Conservation (phyloP, 805 yeast genomes). For the Diddensiella caesifluorescens region DNA sequence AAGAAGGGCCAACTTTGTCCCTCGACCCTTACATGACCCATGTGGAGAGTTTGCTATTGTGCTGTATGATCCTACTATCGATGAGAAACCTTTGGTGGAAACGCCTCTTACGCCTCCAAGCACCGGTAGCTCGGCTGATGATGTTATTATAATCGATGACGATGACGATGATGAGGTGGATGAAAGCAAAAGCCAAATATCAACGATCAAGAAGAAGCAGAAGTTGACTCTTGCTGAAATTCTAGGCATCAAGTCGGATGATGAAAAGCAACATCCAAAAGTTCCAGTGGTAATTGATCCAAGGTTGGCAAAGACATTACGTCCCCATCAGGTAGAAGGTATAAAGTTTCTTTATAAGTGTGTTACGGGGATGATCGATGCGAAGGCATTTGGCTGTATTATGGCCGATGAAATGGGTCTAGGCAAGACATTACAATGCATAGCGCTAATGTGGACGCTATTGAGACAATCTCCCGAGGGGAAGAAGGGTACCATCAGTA, state of each 20-base stretch:
- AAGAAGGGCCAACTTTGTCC: constrained; percentile 61
- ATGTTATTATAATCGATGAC: constrained; percentile 15
- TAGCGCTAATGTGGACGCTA: constrained; percentile 88
- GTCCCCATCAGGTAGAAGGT: constrained; percentile 97
- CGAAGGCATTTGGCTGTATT: constrained; percentile 84
- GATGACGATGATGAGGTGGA: constrained; percentile 27
- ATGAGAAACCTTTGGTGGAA: constrained; percentile 34
- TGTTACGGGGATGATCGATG: constrained; percentile 66
- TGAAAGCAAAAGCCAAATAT: not conserved
- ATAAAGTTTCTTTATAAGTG: constrained; percentile 87
- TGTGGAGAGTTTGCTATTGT: constrained; percentile 90
- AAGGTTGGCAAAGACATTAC: constrained; percentile 65
- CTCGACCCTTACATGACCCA: constrained; percentile 94
- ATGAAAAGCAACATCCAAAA: constrained; percentile 57
- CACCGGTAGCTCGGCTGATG: not conserved
- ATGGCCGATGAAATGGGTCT: constrained; percentile 99
- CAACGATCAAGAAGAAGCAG: constrained; percentile 18
- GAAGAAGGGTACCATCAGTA: constrained; percentile 71
- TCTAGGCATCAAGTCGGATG: constrained; percentile 55
- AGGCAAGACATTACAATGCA: constrained; percentile 86
- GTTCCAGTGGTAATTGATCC: constrained; percentile 98
- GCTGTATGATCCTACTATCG: constrained; percentile 90
- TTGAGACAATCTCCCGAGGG: constrained; percentile 85
- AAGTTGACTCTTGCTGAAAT: constrained; percentile 66
- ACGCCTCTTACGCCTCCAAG: not conserved